phyloP scores from a whole-genome alignment of 805 yeast species.

The Candida cerambycidarum region DNA sequence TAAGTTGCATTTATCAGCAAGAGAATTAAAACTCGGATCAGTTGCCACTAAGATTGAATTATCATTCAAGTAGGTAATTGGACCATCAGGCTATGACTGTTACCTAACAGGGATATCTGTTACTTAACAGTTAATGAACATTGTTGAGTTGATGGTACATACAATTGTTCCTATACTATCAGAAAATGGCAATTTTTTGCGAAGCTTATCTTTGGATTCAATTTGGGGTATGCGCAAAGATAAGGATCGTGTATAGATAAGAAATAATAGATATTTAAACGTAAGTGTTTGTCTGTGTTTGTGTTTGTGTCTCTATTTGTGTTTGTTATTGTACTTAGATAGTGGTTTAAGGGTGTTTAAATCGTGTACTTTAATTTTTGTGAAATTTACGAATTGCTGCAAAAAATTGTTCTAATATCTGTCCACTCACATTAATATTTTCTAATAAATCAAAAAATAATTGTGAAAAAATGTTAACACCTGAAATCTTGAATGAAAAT shows the following conservation, averaged over 20 bases:
- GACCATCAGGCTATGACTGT: too few species aligned
- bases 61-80: slow-evolving; percentile 4
- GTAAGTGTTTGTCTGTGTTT: too few species aligned
- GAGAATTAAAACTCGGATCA: slow-evolving; percentile 62
- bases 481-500: slow-evolving; percentile 11
- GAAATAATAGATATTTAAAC: slow-evolving; percentile 1
- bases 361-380: too few species aligned
- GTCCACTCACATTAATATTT: too few species aligned
- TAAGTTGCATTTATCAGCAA: slow-evolving; percentile 61
- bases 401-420: too few species aligned
- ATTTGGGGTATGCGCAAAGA: not conserved
- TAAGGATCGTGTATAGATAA: not conserved
- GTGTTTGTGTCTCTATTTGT: not conserved
- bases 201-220: not conserved
- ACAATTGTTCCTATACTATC: too few species aligned
- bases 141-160: too few species aligned
- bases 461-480: slow-evolving; percentile 4
- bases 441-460: too few species aligned
- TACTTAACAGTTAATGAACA: too few species aligned
- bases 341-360: too few species aligned
- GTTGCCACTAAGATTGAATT: slow-evolving; percentile 56
- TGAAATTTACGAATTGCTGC: not conserved
- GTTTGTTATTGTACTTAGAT: too few species aligned
- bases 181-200: slow-evolving; percentile 1
- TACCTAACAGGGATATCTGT: too few species aligned